phyloP scores from a whole-genome alignment of 768 basidiomycete genomes.

The Kwoniella pini region DNA sequence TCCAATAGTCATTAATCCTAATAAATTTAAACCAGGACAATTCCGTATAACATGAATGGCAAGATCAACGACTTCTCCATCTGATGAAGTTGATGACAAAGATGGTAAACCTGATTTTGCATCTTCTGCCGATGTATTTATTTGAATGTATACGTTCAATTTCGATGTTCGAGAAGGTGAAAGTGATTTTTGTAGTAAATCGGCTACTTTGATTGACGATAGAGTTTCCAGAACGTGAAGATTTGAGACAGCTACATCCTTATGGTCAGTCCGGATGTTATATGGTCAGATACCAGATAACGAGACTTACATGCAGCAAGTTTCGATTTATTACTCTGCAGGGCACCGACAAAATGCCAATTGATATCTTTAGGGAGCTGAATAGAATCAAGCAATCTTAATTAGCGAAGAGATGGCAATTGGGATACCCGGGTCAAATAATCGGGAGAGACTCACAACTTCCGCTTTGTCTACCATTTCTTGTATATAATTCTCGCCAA shows the following conservation, averaged over 20 bases:
- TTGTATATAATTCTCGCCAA: slow-evolving; percentile 97
- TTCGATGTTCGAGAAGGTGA: slow-evolving; percentile 59
- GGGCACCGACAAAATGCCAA: slow-evolving; percentile 95
- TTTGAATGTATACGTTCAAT: slow-evolving; percentile 81
- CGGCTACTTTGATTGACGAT: slow-evolving; percentile 76
- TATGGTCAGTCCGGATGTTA: background rate
- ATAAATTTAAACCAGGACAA: slow-evolving; percentile 74
- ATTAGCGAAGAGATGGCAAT: too few species aligned
- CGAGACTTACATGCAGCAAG: slow-evolving; percentile 68
- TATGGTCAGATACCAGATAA: background rate
- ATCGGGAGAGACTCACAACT: slow-evolving; percentile 58
- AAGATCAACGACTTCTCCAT: slow-evolving; percentile 63
- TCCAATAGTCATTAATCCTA: slow-evolving; percentile 97
- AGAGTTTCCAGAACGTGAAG: slow-evolving; percentile 84
- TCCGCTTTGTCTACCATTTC: slow-evolving; percentile 85
- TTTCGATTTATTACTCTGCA: slow-evolving; percentile 94
- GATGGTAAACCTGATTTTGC: slow-evolving; percentile 82
- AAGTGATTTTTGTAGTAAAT: slow-evolving; percentile 72
- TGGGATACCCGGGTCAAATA: too few species aligned
- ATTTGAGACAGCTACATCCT: slow-evolving; percentile 88
- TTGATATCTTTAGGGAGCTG: slow-evolving; percentile 84
- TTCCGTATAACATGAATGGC: slow-evolving; percentile 68
- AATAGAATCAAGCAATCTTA: background rate
- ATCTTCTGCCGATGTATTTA: slow-evolving; percentile 94
- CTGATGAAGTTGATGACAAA: slow-evolving; percentile 50